Conservation (phyloP, 2,329 filamentous ascomycete species). For the Dactylellina parvicollis region DNA sequence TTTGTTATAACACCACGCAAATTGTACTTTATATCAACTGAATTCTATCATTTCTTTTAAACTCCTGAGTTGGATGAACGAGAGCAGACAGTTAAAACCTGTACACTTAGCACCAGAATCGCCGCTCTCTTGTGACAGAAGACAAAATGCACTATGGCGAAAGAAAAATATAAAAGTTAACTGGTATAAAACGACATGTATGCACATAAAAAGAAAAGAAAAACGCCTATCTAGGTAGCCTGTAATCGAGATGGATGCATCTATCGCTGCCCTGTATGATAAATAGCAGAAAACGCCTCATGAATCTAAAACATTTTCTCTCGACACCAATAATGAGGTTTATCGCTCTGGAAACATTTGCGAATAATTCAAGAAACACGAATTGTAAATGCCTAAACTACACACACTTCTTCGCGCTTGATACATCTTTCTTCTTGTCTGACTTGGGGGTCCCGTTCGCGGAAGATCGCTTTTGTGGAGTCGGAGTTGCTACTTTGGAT, state of each 20-base stretch:
- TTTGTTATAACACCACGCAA: too few relatives aligned
- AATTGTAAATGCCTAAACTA: not conserved
- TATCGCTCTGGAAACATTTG: not conserved
- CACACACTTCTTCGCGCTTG: not conserved
- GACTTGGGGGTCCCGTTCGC: not conserved
- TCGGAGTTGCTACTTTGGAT: not conserved
- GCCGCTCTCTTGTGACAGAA: too few relatives aligned
- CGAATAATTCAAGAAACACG: not conserved
- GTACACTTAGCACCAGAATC: too few relatives aligned
- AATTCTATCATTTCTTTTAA: too few relatives aligned
- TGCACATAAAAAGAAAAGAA: not conserved
- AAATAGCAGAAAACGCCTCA: not conserved
- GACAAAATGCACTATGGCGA: too few relatives aligned
- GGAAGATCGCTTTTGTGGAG: not conserved
- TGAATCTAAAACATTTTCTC: not conserved
- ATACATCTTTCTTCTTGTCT: not conserved
- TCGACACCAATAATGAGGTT: not conserved
- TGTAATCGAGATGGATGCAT: not conserved
- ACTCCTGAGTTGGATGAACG: too few relatives aligned
- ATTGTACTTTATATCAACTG: too few relatives aligned
- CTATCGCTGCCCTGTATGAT: not conserved
- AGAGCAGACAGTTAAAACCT: too few relatives aligned
- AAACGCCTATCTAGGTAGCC: not conserved
- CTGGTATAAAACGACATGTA: not conserved
- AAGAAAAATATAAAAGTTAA: too few relatives aligned